Evolutionary conservation across 257 asterid species (phyloP).

Genomic region (Solanum bulbocastanum): DNA sequence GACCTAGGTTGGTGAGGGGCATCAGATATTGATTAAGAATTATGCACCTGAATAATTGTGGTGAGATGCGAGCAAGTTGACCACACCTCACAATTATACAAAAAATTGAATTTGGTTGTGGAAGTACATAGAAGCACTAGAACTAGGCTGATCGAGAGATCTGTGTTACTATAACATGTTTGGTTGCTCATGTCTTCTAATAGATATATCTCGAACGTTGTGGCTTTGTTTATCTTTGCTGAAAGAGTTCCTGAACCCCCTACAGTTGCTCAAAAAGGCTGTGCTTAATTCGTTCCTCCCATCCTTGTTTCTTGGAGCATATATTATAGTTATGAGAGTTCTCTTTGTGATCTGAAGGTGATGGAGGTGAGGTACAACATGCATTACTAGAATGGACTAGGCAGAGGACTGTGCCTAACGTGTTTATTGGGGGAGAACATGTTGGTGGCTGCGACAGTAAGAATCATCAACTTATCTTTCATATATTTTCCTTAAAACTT

Average conservation of each 20-base stretch:
- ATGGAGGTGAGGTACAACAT: slow-evolving; percentile 53
- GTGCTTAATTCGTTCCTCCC: background rate
- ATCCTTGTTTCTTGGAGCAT: background rate
- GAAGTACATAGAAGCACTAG: background rate
- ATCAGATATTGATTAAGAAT: background rate
- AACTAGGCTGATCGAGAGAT: background rate
- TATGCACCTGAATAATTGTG: background rate
- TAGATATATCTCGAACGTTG: background rate
- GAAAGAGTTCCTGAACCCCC: background rate
- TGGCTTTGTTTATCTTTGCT: background rate
- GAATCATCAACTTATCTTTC: background rate
- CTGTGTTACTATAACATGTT: background rate
- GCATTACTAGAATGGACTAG: slow-evolving; percentile 77
- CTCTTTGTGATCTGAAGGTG: slow-evolving; percentile 27
- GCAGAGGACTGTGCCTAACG: slow-evolving; percentile 79
- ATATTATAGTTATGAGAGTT: background rate
- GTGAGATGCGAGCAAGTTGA: background rate
- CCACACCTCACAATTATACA: background rate
- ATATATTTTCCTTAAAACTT: background rate
- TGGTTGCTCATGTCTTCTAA: background rate
- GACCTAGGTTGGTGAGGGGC: background rate
- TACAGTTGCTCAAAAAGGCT: background rate
- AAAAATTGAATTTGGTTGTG: background rate
- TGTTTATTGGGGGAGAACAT: slow-evolving; percentile 69
- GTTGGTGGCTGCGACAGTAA: slow-evolving; percentile 82